phyloP scores from a whole-genome alignment of 2,329 filamentous ascomycete species.

The Pseudovirgaria hyperparasitica region DNA sequence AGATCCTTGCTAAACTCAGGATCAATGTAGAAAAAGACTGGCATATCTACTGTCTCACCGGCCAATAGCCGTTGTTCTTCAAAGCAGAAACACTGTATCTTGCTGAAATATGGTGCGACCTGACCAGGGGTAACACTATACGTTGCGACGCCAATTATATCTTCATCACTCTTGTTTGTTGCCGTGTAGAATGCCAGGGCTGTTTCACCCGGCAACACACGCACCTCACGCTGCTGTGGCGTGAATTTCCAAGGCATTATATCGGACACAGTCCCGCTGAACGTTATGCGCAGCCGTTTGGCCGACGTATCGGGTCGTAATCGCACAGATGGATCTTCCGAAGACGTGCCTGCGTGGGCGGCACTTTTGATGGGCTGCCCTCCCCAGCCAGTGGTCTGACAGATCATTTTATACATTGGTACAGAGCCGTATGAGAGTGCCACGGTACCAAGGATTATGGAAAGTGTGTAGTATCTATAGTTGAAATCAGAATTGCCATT shows the following conservation, averaged over 20 bases:
- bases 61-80: constrained; percentile 89
- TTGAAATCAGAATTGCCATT: constrained; percentile 3
- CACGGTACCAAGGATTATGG: constrained; percentile 66
- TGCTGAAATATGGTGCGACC: constrained; percentile 95
- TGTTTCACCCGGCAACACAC: constrained; percentile 89
- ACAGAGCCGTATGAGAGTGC: constrained; percentile 74
- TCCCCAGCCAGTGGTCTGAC: constrained; percentile 79
- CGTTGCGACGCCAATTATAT: constrained; percentile 96
- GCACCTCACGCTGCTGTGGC: constrained; percentile 92
- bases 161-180: constrained; percentile 75
- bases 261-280: constrained; percentile 90
- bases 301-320: constrained; percentile 72
- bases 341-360: constrained; percentile 44
- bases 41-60: constrained; percentile 97
- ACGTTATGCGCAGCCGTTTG: constrained; percentile 84
- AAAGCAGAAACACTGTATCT: constrained; percentile 99
- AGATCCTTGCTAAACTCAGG: constrained; percentile 86
- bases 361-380: constrained; percentile 81
- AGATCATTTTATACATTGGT: constrained; percentile 84
- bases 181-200: constrained; percentile 96
- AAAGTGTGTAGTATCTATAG: constrained; percentile 58
- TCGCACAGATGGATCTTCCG: constrained; percentile 57
- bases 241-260: constrained; percentile 95
- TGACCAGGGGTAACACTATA: constrained; percentile 95
- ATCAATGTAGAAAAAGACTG: constrained; percentile 98